phyloP scores from a whole-genome alignment of 1,139 yeast species.

The Candida frijolesensis region DNA sequence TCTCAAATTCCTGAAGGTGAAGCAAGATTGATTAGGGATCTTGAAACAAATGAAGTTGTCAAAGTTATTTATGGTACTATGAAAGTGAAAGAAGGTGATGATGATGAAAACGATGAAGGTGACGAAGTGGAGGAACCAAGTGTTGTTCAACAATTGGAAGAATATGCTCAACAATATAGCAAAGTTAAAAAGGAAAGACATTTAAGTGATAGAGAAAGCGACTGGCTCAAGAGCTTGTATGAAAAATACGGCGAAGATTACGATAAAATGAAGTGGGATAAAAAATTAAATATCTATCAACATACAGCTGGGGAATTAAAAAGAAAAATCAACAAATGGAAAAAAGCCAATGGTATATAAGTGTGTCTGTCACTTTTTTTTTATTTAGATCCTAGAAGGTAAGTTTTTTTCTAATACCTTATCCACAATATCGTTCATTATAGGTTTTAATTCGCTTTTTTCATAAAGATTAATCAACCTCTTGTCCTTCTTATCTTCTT shows the following conservation, averaged over 20 bases:
- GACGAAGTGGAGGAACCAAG: conserved; percentile 37
- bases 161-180: conserved; percentile 56
- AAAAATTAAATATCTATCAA: conserved; percentile 78
- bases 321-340: conserved; percentile 70
- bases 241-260: conserved; percentile 87
- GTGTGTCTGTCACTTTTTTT: too few relatives aligned
- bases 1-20: conserved; percentile 73
- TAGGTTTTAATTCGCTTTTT: conserved; percentile 40
- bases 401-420: conserved; percentile 41
- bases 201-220: conserved; percentile 72
- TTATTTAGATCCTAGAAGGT: conserved; percentile 30
- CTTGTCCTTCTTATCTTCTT: conserved; percentile 29
- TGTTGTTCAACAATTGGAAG: conserved; percentile 71
- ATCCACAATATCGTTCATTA: conserved; percentile 55
- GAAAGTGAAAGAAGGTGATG: conserved; percentile 30
- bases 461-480: conserved; percentile 40
- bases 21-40: conserved; percentile 77
- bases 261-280: conserved; percentile 90
- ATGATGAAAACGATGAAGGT: conserved; percentile 10
- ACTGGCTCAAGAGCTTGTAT: conserved; percentile 67
- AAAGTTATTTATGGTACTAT: conserved; percentile 72
- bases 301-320: conserved; percentile 83
- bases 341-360: conserved; percentile 37
- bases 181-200: conserved; percentile 51
- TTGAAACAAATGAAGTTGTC: conserved; percentile 66